Base-by-base conservation (phyloP, 805 yeast genomes). In the Candida adriatica region DNA sequence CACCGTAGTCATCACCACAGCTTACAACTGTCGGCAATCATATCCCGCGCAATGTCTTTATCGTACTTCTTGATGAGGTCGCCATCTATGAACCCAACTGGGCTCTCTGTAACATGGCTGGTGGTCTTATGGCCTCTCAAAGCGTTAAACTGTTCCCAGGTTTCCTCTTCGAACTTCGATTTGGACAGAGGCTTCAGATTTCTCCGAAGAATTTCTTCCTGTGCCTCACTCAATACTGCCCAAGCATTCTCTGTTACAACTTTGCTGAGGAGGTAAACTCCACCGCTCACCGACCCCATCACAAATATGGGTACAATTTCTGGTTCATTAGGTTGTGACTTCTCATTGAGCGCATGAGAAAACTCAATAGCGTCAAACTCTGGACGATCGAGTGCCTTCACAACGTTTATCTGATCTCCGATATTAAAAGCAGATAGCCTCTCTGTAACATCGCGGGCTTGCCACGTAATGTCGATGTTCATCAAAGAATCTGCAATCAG, bases 251-350 rank as follows among this genome's bases (percentile, higher is more conserved):
- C 14, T 10, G 21, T 32, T 3, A 42, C 27, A 4, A 39, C 38
- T 19, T 42, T 5, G 16, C 49, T 48, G 9, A 52, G n/a, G 15
- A 38, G 30, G 25, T 48, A 50, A 6, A 51, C 13, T 1, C 46
- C 50, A 6, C 58, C 58, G 38, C 29, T 32, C 8, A 43, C 33
- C 4, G 57, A 40, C 6, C 57, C 56, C 9, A 48, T 17, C 1
- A 50, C 13, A 24, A 45, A 42, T 13, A 49, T 22, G 4, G 55
- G 55, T 4, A 38, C 19, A 13, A 46, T 25, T n/a, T 31, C 32
- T 4, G 32, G 30, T 5, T 18, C 19, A 4, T 20, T 27, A 20
- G 16, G 26, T 15, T 10, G 10, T 3, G 29, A 18, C 24, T 18
- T 13, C 18, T 27, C 27, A 8, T 17, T 19, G 3, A 19, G 10